A percentile compares a stretch with the other conserved stretches of the same genome.
Evolutionary conservation across 208 protist species (phyloP).

Genomic region (Crithidia acanthocephali): DNA sequence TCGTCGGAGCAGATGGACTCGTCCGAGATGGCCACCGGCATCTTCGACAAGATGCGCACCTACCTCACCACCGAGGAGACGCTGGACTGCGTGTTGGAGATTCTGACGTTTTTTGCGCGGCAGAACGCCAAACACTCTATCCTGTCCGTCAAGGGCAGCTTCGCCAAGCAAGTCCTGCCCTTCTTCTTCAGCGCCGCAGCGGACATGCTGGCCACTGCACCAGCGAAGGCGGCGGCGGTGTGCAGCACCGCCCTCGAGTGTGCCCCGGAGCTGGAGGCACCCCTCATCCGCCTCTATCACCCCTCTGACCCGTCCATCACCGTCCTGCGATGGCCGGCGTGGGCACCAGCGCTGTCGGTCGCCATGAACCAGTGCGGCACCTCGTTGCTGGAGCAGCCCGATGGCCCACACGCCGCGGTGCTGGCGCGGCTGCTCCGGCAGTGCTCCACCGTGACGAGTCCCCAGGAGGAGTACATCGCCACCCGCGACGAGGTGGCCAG

Average conservation of each 20-base stretch:
- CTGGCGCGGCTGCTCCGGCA: conserved; percentile 60
- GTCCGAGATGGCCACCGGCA: conserved; percentile 27
- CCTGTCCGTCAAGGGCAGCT: conserved; percentile 44
- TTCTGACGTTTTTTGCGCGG: conserved; percentile 69
- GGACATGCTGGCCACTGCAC: conserved; percentile 26
- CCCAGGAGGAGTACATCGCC: conserved; percentile 55
- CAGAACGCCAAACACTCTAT: conserved; percentile 57
- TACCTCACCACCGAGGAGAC: conserved; percentile 60
- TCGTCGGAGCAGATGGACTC: conserved; percentile 35
- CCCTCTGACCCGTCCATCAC: conserved; percentile 60
- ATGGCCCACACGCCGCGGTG: conserved; percentile 31
- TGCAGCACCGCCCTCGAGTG: conserved; percentile 70
- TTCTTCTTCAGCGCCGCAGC: conserved; percentile 64
- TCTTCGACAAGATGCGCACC: conserved; percentile 50
- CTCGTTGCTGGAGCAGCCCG: conserved; percentile 47
- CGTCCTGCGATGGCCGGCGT: conserved; percentile 55
- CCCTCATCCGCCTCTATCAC: conserved; percentile 40
- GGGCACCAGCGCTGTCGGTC: conserved; percentile 53
- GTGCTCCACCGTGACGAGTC: conserved; percentile 57
- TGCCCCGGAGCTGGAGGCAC: conserved; percentile 37
- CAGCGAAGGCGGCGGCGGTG: conserved; percentile 50
- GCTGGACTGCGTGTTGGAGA: conserved; percentile 80
- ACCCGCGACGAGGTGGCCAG: conserved; percentile 39
- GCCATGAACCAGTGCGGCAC: conserved; percentile 52
- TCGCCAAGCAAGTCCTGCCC: conserved; percentile 62